phyloP scores from a whole-genome alignment of 306 rosid genomes.

The Cucumis sativus region DNA sequence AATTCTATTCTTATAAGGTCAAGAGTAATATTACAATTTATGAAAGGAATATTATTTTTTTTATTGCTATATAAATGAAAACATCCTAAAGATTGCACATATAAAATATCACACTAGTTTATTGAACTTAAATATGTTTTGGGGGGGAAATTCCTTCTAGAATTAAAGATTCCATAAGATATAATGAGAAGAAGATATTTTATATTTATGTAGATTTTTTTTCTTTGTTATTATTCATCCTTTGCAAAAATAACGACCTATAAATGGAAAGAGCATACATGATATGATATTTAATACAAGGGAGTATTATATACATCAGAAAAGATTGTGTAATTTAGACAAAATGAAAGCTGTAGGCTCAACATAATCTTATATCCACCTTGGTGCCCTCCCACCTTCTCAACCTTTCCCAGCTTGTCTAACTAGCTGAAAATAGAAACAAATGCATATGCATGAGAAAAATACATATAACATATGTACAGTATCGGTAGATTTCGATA shows the following conservation, averaged over 20 bases:
- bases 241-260: background rate
- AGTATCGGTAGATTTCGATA: background rate
- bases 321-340: background rate
- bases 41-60: too few relatives aligned
- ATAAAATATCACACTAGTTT: too few relatives aligned
- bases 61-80: too few relatives aligned
- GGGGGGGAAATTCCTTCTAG: too few relatives aligned
- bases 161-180: too few relatives aligned
- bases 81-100: too few relatives aligned
- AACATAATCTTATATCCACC: background rate
- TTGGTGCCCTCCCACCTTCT: background rate
- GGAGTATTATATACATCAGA: background rate
- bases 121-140: background rate
- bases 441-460: background rate
- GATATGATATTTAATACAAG: background rate
- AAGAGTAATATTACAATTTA: too few relatives aligned
- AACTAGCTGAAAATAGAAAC: conserved; percentile 18
- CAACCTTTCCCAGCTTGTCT: conserved; percentile 27
- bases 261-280: background rate
- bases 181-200: too few relatives aligned
- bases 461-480: background rate
- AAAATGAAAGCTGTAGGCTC: background rate
- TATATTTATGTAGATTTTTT: too few relatives aligned
- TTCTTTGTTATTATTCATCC: too few relatives aligned
- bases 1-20: too few relatives aligned